Conservation (phyloP, 345 rosid genomes). For the Viola odorata region DNA sequence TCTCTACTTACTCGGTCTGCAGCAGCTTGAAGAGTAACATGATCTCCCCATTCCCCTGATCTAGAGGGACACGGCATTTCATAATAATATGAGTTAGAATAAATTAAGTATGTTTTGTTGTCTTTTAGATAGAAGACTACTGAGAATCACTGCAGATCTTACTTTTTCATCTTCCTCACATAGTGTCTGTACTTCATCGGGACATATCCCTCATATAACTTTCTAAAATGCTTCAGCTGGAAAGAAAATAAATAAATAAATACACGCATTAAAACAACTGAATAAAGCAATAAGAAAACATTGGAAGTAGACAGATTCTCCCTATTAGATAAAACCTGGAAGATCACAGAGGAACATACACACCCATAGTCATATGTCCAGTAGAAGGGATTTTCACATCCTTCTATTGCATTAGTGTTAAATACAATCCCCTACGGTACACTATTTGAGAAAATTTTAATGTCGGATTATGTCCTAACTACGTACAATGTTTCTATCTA, state of each 20-base stretch:
- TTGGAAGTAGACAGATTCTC: neutral
- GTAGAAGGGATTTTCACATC: too few species aligned
- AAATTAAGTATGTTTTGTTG: slow-evolving; percentile 7
- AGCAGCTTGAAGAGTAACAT: slow-evolving; percentile 90
- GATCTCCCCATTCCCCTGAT: slow-evolving; percentile 97
- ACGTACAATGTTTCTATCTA: too few species aligned
- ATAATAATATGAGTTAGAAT: slow-evolving; percentile 21
- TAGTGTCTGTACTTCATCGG: slow-evolving; percentile 86
- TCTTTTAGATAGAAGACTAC: slow-evolving; percentile 19
- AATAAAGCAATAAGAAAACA: neutral
- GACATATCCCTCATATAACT: slow-evolving; percentile 74
- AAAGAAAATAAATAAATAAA: slow-evolving; percentile 13
- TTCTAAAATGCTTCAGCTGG: slow-evolving; percentile 68
- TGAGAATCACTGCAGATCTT: slow-evolving; percentile 30
- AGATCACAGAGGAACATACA: too few species aligned
- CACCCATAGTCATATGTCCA: too few species aligned
- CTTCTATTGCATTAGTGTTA: too few species aligned
- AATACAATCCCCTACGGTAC: too few species aligned
- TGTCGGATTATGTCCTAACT: too few species aligned
- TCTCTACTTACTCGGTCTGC: slow-evolving; percentile 78
- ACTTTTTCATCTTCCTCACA: slow-evolving; percentile 82
- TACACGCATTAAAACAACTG: too few species aligned
- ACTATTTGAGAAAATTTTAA: too few species aligned
- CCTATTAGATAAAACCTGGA: neutral
- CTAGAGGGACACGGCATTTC: slow-evolving; percentile 30